phyloP scores from a whole-genome alignment of 164 flowering plant species.

The Euptelea pleiosperma region DNA sequence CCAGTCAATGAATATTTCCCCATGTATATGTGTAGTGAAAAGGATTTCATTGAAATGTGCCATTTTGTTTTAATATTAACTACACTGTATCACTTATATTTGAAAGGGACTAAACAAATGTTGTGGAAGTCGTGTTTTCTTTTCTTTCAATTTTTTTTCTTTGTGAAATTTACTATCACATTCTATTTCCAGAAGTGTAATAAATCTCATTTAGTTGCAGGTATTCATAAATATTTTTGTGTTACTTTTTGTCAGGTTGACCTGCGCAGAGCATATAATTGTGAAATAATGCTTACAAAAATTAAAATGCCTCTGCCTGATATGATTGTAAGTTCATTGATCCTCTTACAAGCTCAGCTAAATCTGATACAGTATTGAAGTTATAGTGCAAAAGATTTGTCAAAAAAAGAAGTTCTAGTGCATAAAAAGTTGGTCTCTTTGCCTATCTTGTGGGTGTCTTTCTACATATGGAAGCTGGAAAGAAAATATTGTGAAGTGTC shows the following conservation, averaged over 20 bases:
- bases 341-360: neutral
- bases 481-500: neutral
- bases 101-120: no score
- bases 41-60: no score
- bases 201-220: neutral
- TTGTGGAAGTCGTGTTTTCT: slow-evolving; percentile 3
- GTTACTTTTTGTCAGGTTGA: slow-evolving; percentile 60
- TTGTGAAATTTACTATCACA: neutral
- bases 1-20: no score
- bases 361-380: neutral
- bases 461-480: neutral
- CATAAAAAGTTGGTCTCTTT: neutral
- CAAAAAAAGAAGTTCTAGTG: neutral
- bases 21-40: no score
- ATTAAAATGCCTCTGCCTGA: slow-evolving; percentile 89
- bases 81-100: no score
- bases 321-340: slow-evolving; percentile 69
- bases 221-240: neutral
- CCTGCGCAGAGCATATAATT: slow-evolving; percentile 85
- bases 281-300: slow-evolving; percentile 93
- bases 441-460: neutral
- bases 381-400: neutral
- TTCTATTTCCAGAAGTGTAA: neutral
- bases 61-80: no score
- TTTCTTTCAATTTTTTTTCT: neutral